phyloP scores from a whole-genome alignment of 2,329 filamentous ascomycete genomes.

The Stachybotrys elegans region DNA sequence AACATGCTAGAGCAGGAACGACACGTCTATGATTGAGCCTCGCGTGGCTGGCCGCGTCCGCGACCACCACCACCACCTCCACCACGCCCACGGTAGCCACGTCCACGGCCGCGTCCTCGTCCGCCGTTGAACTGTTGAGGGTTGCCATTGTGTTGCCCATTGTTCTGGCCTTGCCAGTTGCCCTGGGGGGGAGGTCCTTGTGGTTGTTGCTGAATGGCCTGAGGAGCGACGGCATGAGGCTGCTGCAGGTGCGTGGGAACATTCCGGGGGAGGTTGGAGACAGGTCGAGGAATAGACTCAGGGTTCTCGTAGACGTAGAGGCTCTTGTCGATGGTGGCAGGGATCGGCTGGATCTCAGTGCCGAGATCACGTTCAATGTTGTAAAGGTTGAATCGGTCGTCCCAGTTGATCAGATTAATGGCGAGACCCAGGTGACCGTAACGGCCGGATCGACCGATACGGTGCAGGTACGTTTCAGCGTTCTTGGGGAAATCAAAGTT shows the following conservation, averaged over 20 bases:
- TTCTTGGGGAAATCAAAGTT: constrained; percentile 99
- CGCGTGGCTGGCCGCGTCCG: constrained; percentile 30
- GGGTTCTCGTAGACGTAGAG: constrained; percentile 98
- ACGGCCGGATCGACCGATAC: constrained; percentile 94
- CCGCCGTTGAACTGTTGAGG: constrained; percentile 24
- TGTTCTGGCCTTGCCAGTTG: constrained; percentile 36
- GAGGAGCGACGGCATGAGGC: constrained; percentile 10
- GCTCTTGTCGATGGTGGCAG: constrained; percentile 89
- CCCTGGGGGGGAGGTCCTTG: constrained; percentile 23
- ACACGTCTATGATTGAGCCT: constrained; percentile 26
- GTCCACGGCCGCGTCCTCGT: constrained; percentile 31
- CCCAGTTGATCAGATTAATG: constrained; percentile 99
- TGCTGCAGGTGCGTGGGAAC: constrained; percentile 19
- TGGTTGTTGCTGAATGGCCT: constrained; percentile 14
- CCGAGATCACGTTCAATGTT: constrained; percentile 97
- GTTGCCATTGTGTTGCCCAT: constrained; percentile 30
- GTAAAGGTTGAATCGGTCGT: constrained; percentile 97
- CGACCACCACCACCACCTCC: constrained; percentile 27
- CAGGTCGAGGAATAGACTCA: constrained; percentile 85
- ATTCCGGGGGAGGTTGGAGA: constrained; percentile 42
- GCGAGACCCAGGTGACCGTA: constrained; percentile 96
- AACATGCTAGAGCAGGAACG: constrained; percentile 16
- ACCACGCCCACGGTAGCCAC: constrained; percentile 33
- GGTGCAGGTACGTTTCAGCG: constrained; percentile 96
- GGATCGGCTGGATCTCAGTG: constrained; percentile 97